These are phyloP conservation scores for Rhodamnia rubescens DNA, from an alignment of 345 rosid genomes.

Conservation along the genomic window DNA sequence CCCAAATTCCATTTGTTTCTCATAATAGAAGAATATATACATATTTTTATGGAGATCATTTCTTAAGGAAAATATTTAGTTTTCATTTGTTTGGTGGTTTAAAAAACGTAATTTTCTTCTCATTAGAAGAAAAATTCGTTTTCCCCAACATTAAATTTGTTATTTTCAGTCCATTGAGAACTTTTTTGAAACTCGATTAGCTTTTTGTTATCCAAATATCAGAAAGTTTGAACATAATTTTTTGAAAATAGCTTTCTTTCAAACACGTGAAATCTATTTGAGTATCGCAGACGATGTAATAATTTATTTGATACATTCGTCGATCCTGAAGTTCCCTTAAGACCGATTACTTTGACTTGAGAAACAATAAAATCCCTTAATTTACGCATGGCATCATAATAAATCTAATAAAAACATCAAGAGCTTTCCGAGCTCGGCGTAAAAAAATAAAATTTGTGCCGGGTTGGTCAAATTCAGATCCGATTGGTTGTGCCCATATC, in stretches of 20 bases:
- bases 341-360: neutral
- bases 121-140: fast-evolving
- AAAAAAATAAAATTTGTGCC: neutral
- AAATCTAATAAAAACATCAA: neutral
- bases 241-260: neutral
- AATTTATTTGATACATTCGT: neutral
- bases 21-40: too few relatives aligned
- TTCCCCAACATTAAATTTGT: neutral
- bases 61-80: neutral
- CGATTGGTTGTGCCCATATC: too few relatives aligned
- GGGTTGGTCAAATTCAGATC: neutral
- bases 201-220: neutral
- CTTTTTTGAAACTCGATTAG: too few relatives aligned
- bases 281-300: fast-evolving
- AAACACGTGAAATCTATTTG: neutral
- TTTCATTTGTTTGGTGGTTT: neutral
- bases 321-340: neutral
- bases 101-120: neutral
- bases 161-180: neutral
- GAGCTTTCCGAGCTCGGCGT: neutral
- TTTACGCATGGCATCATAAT: neutral
- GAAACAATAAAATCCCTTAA: neutral
- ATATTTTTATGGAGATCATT: neutral
- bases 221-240: too few relatives aligned
- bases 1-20: too few relatives aligned